Base-by-base conservation (phyloP, 2,329 filamentous ascomycete species). In the Hymenoscyphus salicellus region DNA sequence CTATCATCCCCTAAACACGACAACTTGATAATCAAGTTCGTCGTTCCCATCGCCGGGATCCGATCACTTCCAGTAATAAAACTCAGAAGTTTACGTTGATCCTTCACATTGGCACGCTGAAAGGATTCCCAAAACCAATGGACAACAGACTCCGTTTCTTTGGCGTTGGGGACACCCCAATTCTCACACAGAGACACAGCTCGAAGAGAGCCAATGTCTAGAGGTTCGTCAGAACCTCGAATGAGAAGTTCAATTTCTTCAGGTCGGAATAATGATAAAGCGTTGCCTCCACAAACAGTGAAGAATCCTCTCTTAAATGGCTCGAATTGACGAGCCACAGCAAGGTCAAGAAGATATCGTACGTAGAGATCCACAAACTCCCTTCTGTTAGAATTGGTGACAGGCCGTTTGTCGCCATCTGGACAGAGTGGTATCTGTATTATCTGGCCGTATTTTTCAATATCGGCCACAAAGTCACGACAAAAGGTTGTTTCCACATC, bases 241-340 rank as follows among this genome's bases (percentile, higher is more conserved):
- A 97, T 85, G 0, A 97, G 83, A 3, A 96, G 84, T 75, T 97
- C 93, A 67, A 97, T 96, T 76, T 97, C 93, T 75, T 97, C 93
- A 0, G 93, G 90, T 17, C 91, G 86, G 77, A 97, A 97, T 1
- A 97, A 83, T 0, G 89, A 92, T 41, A 97, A 81, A 0, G 93
- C 93, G 74, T 95, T 96, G 41, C 93, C 92, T 41, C 90, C 91
- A 74, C 92, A 96, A 32, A 97, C 92, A 0, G 91, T 96, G 76
- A 92, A 97, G 77, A 97, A 97, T 0, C 93, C 93, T 62, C 93
- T 86, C 75, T 95, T 95, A 82, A 97, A 97, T 0, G 93, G 93
- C 74, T 96, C 92, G 69, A 96, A 97, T 73, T 97, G 93, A 49
- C 91, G 85, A 46, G 85, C 80, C 1, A 97, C 90, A 0, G 91